Conservation (phyloP, 805 yeast species). For the Ogataea pilisensis region DNA sequence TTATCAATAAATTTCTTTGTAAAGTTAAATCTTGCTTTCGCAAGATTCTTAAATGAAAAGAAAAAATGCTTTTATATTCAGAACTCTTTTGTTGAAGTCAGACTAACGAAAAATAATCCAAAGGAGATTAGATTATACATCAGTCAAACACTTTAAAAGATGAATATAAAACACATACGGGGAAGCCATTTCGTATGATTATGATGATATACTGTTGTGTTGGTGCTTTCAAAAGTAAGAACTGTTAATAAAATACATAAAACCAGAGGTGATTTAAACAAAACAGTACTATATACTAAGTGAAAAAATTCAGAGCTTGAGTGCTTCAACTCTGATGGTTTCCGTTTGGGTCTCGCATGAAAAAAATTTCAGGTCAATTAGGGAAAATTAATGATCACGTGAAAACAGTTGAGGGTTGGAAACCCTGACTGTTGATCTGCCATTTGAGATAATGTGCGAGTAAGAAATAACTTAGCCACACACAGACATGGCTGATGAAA, state of each 20-base stretch:
- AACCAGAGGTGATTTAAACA: neutral
- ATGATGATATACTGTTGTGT: neutral
- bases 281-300: neutral
- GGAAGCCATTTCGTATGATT: constrained; percentile 26
- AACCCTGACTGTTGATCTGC: constrained; percentile 1
- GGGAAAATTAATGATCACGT: neutral
- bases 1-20: too few species aligned
- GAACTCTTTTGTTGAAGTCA: neutral
- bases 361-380: neutral
- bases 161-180: constrained; percentile 20
- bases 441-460: too few species aligned
- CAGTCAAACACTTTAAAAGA: neutral
- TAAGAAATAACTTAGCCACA: too few species aligned
- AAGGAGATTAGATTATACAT: neutral
- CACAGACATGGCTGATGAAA: too few species aligned
- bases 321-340: too few species aligned
- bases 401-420: neutral
- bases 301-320: neutral
- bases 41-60: constrained; percentile 1
- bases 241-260: neutral
- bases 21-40: too few species aligned
- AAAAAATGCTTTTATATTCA: constrained; percentile 6
- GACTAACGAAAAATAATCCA: neutral
- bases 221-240: too few species aligned
- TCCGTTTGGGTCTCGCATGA: too few species aligned